Evolutionary conservation across 2,329 filamentous ascomycete genomes (phyloP), one percentile per base, ranked within the genome.

Genomic region (Bipolaris gigantea): DNA sequence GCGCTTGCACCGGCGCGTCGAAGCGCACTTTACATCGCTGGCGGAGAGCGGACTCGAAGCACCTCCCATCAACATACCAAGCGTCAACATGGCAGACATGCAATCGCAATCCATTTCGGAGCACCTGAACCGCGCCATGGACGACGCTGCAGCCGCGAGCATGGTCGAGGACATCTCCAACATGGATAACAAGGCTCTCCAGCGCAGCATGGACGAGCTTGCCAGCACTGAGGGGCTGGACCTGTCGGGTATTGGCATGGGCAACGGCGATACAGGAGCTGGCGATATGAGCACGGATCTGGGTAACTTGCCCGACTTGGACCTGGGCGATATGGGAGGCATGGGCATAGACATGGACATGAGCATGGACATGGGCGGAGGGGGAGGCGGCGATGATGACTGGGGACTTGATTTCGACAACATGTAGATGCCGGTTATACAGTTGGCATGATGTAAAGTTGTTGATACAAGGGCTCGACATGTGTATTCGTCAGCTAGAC

Each of bases 1-100:
- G 9, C 83, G 86, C 7, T 79, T 89, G 7, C 78, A 87, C 67
- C 79, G 86, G 23, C 79, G 81, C 2, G 85, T 89, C 10, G 86
- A 90, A 71, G 80, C 82, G n/a, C 86, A 88, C 66, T 80, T 89
- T 25, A 63, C 63, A 1, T 63, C 64, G 11, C 50, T 69, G 3
- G 59, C 63, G 18, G 63, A 71, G 51, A 57, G 56, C 6, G 52
- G 55, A 1, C 58, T 74, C 2, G 64, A 66, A 44, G 60, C 62
- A 19, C 60, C 62, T 2, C 62, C 66, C 13, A 63, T 72, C 19
- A 63, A 62, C 36, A 58, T 74, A 2, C 61, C 64, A 7, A 65
- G 59, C 36, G 70, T 72, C 41, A 62, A 60, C 13, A 63, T 73
- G 5, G 61, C 55, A 6, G 65, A 66, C 23, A 69, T 72, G 43